Evolutionary conservation across 768 basidiomycete genomes (phyloP), one percentile per base, ranked within the genome.

Genomic region (Suillus luteus): DNA sequence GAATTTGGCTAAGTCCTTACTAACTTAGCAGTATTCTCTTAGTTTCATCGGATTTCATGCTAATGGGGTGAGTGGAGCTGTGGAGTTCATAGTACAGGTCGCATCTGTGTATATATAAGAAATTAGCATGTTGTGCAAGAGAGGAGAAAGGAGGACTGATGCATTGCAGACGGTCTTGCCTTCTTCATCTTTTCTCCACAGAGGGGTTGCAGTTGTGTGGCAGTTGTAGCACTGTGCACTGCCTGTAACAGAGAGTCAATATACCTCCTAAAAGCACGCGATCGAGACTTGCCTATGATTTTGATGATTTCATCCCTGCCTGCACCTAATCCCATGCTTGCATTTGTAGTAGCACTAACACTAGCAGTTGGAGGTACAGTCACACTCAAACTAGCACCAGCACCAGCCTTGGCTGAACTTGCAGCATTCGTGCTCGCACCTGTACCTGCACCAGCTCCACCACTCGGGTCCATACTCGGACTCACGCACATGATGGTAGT

Each of bases 91-190:
- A 92, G 71, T 93, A 93, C 10, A 93, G 75, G 5, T 91, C 92
- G 66, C 92, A 93, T 40, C 91, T 93, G 64, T n/a, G n/a, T n/a
- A n/a, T n/a, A n/a, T 61, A n/a, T 24, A 59, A 48, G 55, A 58
- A 12, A 43, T 44, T 37, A 60, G 55, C 60, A 40, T 31, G 31
- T n/a, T n/a, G n/a, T n/a, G n/a, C n/a, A 43, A 57, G 44, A 57
- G 66, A 41, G n/a, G n/a, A 67, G 59, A 60, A 49, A 65, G 41
- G 61, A 57, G 51, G 31, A 85, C 89, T 75, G 74, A 93, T 89
- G 93, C 92, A 70, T 94, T 94, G 80, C 93, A 94, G 46, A 94
- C 91, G 0, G 92, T 94, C 80, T 92, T 92, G 61, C 92, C 92
- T 76, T 93, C 93, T 69, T 93, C 92, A 69, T 94, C 93, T 76